A percentile compares a stretch with the other conserved stretches of the same genome.
Evolutionary conservation across 2,329 filamentous ascomycete genomes (phyloP).

Genomic region (Ophiostoma montium): DNA sequence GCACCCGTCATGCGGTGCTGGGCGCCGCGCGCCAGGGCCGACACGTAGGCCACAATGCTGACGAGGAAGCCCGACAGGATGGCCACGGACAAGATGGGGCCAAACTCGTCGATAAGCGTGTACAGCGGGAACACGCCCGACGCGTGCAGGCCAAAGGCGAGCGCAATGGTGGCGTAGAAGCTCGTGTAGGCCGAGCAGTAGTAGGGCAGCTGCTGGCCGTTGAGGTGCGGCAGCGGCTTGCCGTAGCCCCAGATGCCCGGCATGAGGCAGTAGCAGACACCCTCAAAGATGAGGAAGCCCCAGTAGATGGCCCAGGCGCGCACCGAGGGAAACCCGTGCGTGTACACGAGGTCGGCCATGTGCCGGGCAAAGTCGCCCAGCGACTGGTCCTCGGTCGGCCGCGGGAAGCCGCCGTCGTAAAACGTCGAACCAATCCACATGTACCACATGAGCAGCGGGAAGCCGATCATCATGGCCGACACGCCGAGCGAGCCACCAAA

Average conservation of each 20-base stretch:
- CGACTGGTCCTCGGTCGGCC: constrained; percentile 49
- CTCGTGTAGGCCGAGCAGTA: constrained; percentile 85
- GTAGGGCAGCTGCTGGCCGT: constrained; percentile 78
- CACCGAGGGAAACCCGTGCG: constrained; percentile 67
- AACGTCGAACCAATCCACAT: constrained; percentile 97
- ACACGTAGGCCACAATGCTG: constrained; percentile 72
- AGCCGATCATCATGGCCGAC: constrained; percentile 73
- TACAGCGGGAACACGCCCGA: constrained; percentile 79
- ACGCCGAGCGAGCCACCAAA: constrained; percentile 83
- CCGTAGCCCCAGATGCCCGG: constrained; percentile 81
- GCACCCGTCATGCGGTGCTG: constrained; percentile 86
- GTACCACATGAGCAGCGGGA: constrained; percentile 95
- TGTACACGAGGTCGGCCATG: constrained; percentile 59
- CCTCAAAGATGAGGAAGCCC: constrained; percentile 80
- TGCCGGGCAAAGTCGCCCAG: constrained; percentile 58
- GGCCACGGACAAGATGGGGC: constrained; percentile 79
- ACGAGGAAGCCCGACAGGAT: constrained; percentile 83
- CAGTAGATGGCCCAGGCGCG: constrained; percentile 92
- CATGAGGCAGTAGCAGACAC: constrained; percentile 65
- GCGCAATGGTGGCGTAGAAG: constrained; percentile 71
- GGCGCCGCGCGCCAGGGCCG: constrained; percentile 63
- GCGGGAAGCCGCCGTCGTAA: constrained; percentile 73
- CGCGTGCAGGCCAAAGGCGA: constrained; percentile 61
- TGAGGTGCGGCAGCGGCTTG: constrained; percentile 70
- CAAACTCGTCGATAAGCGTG: constrained; percentile 89